Evolutionary conservation across 2,329 filamentous ascomycete genomes (phyloP).

Genomic region (Calonectria crousiana): DNA sequence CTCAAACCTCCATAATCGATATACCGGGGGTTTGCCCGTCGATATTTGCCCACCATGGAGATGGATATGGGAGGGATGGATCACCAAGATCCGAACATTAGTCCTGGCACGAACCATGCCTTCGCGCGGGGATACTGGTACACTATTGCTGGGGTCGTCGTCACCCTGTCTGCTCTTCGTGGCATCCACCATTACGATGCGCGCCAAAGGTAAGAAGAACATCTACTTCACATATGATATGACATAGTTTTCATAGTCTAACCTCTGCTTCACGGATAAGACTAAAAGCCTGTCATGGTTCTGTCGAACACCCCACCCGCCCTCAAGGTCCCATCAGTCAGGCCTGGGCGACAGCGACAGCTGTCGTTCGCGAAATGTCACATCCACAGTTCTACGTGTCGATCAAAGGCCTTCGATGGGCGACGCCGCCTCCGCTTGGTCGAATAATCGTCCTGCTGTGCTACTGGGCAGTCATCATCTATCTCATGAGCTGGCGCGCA

Average conservation of each 20-base stretch:
- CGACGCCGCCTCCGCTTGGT: constrained; percentile 70
- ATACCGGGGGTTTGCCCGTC: neutral
- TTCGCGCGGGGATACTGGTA: constrained; percentile 72
- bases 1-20: neutral
- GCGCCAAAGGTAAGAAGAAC: constrained; percentile 52
- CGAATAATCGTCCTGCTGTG: constrained; percentile 64
- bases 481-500: constrained; percentile 66
- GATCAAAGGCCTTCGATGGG: constrained; percentile 62
- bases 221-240: no score
- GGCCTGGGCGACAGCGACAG: constrained; percentile 70
- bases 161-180: constrained; percentile 55
- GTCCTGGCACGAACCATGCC: constrained; percentile 59
- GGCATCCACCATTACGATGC: constrained; percentile 58
- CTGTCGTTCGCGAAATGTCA: constrained; percentile 66
- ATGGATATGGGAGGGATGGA: constrained; percentile 41
- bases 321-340: constrained; percentile 61
- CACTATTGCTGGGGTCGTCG: constrained; percentile 63
- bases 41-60: constrained; percentile 45
- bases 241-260: neutral
- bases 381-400: constrained; percentile 68
- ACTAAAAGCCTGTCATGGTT: constrained; percentile 58
- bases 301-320: constrained; percentile 63
- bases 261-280: constrained; percentile 46
- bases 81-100: constrained; percentile 47
- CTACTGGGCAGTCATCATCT: constrained; percentile 71